These are phyloP conservation scores for Dendrocalamus latiflorus DNA, from an alignment of 202 grass and related monocot genomes.

Conservation along the genomic window DNA sequence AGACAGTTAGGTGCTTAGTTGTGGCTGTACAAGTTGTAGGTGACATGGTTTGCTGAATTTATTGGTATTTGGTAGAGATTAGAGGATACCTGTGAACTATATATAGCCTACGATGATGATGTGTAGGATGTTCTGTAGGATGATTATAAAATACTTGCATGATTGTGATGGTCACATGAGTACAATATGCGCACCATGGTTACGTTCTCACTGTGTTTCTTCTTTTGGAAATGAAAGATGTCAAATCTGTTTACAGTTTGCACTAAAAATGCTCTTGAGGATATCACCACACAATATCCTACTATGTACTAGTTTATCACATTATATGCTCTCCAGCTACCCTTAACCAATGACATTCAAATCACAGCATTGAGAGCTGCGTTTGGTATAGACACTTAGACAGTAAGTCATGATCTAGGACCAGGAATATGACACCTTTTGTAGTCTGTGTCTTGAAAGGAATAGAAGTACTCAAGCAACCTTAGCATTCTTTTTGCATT, in stretches of 20 bases:
- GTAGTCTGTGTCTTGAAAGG: too few species aligned
- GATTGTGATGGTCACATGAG: neutral
- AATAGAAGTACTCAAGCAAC: too few species aligned
- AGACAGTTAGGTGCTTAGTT: neutral
- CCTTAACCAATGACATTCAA: too few species aligned
- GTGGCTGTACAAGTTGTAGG: neutral
- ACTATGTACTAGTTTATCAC: too few species aligned
- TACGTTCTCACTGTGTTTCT: neutral
- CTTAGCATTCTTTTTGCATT: too few species aligned
- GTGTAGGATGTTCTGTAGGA: neutral
- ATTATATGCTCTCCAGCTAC: too few species aligned
- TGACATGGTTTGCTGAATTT: neutral
- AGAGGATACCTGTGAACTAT: neutral
- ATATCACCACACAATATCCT: too few species aligned
- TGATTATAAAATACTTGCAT: neutral
- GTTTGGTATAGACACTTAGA: too few species aligned
- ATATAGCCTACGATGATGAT: neutral
- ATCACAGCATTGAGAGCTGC: too few species aligned
- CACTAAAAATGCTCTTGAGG: too few species aligned
- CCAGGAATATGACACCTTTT: too few species aligned
- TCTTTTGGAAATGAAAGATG: neutral
- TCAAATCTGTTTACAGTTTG: neutral
- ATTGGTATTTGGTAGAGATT: neutral
- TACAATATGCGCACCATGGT: neutral
- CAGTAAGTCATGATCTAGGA: too few species aligned